A percentile compares a stretch with the other conserved stretches of the same genome.
Evolutionary conservation across 1,284 basidiomycete genomes (phyloP).

Genomic region (Cutaneotrichosporon daszewskae): DNA sequence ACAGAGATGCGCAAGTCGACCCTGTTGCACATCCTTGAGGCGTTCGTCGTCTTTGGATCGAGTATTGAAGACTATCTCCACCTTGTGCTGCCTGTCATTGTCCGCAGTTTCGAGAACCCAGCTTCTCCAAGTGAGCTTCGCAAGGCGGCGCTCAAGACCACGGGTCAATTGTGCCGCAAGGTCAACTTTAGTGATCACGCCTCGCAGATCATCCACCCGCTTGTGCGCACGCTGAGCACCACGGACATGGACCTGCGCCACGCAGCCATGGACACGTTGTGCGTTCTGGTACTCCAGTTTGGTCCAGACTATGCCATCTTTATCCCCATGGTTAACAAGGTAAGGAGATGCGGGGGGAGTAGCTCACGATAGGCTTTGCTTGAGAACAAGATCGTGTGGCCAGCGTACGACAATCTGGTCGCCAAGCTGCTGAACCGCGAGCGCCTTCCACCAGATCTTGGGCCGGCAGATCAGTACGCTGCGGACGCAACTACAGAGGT

Average conservation of each 20-base stretch:
- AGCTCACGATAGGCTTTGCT: conserved; percentile 59
- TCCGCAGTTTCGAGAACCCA: conserved; percentile 80
- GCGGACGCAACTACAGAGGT: conserved; percentile 24
- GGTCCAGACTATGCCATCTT: conserved; percentile 97
- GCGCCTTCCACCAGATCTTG: conserved; percentile 63
- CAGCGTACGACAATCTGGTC: conserved; percentile 82
- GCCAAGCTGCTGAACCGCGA: conserved; percentile 88
- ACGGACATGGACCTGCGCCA: conserved; percentile 72
- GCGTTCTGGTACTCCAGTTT: conserved; percentile 85
- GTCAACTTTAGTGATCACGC: conserved; percentile 99
- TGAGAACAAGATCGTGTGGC: conserved; percentile 74
- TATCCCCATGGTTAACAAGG: conserved; percentile 94
- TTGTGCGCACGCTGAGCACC: conserved; percentile 79
- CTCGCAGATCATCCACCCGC: conserved; percentile 91
- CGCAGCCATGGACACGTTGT: conserved; percentile 89
- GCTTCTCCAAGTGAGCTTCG: conserved; percentile 72
- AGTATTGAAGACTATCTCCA: conserved; percentile 98
- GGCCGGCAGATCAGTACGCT: conserved; percentile 48
- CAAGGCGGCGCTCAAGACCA: conserved; percentile 83
- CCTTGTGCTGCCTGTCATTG: conserved; percentile 90
- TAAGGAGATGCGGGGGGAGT: conserved; percentile 39
- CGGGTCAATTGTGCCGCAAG: conserved; percentile 82
- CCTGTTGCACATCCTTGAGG: conserved; percentile 67
- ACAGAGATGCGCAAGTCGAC: conserved; percentile 81
- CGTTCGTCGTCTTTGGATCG: conserved; percentile 88